Conservation (phyloP, 2,329 filamentous ascomycete species). For the Gnomoniopsis smithogilvyi region DNA sequence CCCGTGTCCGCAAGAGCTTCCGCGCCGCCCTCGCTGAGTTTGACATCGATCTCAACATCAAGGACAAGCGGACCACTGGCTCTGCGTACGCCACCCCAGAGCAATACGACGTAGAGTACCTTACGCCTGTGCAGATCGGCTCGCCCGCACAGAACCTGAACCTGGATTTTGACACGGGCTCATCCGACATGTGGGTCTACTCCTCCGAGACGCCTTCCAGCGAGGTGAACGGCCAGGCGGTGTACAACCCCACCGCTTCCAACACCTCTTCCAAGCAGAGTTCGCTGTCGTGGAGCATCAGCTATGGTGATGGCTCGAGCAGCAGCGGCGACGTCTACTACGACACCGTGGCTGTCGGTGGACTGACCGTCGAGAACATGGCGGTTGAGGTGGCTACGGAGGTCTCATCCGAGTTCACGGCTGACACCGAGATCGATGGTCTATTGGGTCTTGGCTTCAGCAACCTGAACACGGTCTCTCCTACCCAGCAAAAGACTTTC, state of each 20-base stretch:
- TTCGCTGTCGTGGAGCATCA: conserved; percentile 38
- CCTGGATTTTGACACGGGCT: conserved; percentile 44
- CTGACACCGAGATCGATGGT: conserved; percentile 37
- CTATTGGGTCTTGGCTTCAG: conserved; percentile 44
- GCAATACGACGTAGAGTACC: conserved; percentile 31
- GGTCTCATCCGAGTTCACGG: conserved; percentile 40
- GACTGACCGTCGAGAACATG: conserved; percentile 37
- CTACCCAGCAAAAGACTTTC: conserved; percentile 39
- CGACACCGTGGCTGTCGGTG: conserved; percentile 42
- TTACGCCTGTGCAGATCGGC: conserved; percentile 32
- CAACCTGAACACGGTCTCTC: conserved; percentile 41
- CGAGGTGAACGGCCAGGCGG: conserved; percentile 34
- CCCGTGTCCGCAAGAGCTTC: conserved; percentile 20
- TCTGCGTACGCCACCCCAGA: conserved; percentile 27
- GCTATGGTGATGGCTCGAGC: conserved; percentile 41
- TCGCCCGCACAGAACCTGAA: conserved; percentile 39
- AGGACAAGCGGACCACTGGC: conserved; percentile 28
- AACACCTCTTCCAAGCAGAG: conserved; percentile 34
- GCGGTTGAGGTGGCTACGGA: conserved; percentile 41
- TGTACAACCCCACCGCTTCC: conserved; percentile 37
- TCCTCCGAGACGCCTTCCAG: conserved; percentile 23
- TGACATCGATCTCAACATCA: conserved; percentile 3
- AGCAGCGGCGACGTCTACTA: conserved; percentile 42
- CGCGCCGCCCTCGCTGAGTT: conserved; percentile 14
- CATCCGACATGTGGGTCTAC: conserved; percentile 40